These are phyloP conservation scores for Nemophila menziesii DNA, from an alignment of 257 asterid species.

Conservation along the genomic window DNA sequence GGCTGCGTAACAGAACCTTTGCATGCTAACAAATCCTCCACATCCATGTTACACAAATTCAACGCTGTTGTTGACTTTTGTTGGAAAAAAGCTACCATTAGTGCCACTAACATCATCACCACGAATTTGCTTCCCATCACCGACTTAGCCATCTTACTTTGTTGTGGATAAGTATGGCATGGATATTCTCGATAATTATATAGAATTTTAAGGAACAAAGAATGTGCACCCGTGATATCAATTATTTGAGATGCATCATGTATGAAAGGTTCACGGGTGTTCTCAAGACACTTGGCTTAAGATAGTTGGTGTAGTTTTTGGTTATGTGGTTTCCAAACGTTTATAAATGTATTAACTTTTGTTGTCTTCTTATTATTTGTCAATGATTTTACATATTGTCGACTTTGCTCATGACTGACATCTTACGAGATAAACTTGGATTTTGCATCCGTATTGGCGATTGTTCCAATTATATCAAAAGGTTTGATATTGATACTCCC, in stretches of 20 bases:
- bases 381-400: too few relatives aligned
- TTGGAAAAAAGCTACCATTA: background rate
- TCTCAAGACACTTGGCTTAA: too few relatives aligned
- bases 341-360: too few relatives aligned
- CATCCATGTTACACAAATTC: conserved; percentile 46
- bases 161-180: background rate
- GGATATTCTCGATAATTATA: background rate
- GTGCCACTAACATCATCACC: conserved; percentile 1
- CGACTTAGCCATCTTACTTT: background rate
- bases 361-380: too few relatives aligned
- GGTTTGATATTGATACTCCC: too few relatives aligned
- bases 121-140: background rate
- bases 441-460: too few relatives aligned
- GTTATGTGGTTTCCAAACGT: too few relatives aligned
- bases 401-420: too few relatives aligned
- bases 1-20: conserved; percentile 48
- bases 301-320: too few relatives aligned
- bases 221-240: background rate
- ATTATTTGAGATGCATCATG: background rate
- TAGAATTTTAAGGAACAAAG: background rate
- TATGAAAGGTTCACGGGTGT: background rate
- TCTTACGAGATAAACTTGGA: too few relatives aligned
- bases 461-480: too few relatives aligned
- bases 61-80: conserved; percentile 6
- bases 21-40: conserved; percentile 44